Base-by-base conservation (phyloP, 2,329 filamentous ascomycete genomes). In the Fusarium guadeloupense region DNA sequence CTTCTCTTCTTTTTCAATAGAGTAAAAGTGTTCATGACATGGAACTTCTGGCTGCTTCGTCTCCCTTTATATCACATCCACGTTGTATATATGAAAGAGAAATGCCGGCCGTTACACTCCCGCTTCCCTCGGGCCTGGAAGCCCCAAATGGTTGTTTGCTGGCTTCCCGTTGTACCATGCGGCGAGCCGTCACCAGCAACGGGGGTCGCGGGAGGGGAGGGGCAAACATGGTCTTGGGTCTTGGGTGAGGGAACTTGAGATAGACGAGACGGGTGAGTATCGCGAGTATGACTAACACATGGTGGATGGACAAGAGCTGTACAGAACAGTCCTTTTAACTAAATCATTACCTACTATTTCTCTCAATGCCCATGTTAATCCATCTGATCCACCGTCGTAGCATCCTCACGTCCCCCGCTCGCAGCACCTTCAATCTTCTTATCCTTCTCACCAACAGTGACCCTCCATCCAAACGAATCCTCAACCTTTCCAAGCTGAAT, bases 401-500 rank as follows among this genome's bases (percentile, higher is more conserved):
- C 64, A 35, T 67, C 60, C 0, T 66, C 66, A n/a, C 26, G 23
- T 19, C 52, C 54, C 19, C 45, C 54, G 9, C 43, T 53, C 28
- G 39, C 46, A n/a, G 50, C 66, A 5, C 68, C 70, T n/a, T 68
- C 66, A 9, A 80, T 77, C 57, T 80, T 78, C 45, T 68, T 71
- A 58, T 87, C 82, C 48, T 74, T 76, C 44, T 76, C 78, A 8
- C 68, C 71, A 8, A 88, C 80, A 8, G 74, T 69, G 44, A 77
- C 72, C 41, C 85, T 83, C 93, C 93, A 97, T 5, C 86, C 87
- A 71, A 93, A 91, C 52, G 80, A 78, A 73, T 98, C 94, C 74
- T 89, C 80, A 35, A 90, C 80, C 76, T 90, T 91, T 23, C 93
- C 93, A 31, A 86, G 83, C 80, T 98, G 94, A 59, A 98, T 93